phyloP scores from a whole-genome alignment of 331 rosid genomes.

The Pyracantha coccinea region DNA sequence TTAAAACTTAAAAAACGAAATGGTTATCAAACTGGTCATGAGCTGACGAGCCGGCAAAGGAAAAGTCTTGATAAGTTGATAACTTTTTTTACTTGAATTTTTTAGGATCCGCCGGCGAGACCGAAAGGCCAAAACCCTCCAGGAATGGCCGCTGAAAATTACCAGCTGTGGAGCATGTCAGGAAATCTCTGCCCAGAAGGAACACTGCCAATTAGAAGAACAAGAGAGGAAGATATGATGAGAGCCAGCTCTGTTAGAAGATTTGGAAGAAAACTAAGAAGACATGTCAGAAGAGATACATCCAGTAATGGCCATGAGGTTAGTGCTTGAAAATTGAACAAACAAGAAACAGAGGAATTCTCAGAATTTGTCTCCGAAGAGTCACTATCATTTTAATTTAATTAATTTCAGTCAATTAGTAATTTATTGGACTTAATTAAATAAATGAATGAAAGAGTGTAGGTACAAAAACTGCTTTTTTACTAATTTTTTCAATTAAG shows the following conservation, averaged over 20 bases:
- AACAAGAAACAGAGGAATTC: neutral
- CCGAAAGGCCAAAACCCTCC: conserved; percentile 34
- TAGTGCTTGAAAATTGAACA: conserved; percentile 4
- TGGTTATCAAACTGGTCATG: neutral
- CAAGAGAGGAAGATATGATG: conserved; percentile 63
- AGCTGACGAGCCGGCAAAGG: neutral
- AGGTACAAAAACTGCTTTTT: conserved; percentile 1
- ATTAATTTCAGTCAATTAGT: conserved; percentile 2
- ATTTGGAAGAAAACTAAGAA: conserved; percentile 65
- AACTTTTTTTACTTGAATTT: conserved; percentile 8
- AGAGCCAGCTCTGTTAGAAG: conserved; percentile 62
- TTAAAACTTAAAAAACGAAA: neutral
- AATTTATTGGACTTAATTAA: neutral
- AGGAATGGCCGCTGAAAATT: conserved; percentile 30
- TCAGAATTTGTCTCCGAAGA: neutral
- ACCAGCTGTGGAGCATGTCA: conserved; percentile 65
- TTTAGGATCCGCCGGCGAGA: conserved; percentile 74
- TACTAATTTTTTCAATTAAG: neutral
- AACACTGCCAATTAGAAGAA: conserved; percentile 90
- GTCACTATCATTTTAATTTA: conserved; percentile 1
- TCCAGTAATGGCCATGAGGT: conserved; percentile 93
- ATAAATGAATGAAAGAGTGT: neutral
- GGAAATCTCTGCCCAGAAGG: conserved; percentile 83
- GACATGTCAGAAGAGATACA: conserved; percentile 68
- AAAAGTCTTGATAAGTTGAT: neutral